These are phyloP conservation scores for Linnemannia exigua DNA, from an alignment of 192 early-diverging fungal species.

Conservation along the genomic window DNA sequence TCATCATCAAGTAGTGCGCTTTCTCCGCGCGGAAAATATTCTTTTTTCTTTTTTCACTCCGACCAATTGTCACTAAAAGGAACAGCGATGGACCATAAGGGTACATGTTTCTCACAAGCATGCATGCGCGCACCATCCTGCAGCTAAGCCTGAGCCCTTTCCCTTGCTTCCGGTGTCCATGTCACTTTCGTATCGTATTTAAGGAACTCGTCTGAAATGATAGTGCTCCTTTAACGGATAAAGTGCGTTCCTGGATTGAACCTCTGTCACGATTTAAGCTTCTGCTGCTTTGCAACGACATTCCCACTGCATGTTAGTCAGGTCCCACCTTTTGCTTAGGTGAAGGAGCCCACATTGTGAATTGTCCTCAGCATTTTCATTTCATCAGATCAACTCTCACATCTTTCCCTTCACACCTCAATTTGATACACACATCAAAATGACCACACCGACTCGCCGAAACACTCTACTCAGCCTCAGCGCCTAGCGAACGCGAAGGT, in stretches of 20 bases:
- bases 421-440: not conserved
- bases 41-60: not conserved
- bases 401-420: not conserved
- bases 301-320: too few species aligned
- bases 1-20: not conserved
- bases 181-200: too few species aligned
- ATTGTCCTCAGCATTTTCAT: not conserved
- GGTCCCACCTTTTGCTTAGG: not conserved
- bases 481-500: not conserved
- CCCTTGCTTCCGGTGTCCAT: too few species aligned
- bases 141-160: too few species aligned
- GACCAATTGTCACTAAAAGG: not conserved
- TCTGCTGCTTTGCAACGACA: too few species aligned
- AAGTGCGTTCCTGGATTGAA: too few species aligned
- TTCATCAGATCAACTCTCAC: not conserved
- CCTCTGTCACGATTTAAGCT: too few species aligned
- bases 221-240: too few species aligned
- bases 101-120: too few species aligned
- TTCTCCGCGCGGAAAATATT: constrained; percentile 7
- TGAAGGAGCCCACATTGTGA: too few species aligned
- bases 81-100: not conserved
- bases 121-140: too few species aligned
- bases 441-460: not conserved
- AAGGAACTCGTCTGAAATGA: too few species aligned
- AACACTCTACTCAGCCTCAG: not conserved